Evolutionary conservation across 306 rosid genomes (phyloP).

Genomic region (Neltuma alba): DNA sequence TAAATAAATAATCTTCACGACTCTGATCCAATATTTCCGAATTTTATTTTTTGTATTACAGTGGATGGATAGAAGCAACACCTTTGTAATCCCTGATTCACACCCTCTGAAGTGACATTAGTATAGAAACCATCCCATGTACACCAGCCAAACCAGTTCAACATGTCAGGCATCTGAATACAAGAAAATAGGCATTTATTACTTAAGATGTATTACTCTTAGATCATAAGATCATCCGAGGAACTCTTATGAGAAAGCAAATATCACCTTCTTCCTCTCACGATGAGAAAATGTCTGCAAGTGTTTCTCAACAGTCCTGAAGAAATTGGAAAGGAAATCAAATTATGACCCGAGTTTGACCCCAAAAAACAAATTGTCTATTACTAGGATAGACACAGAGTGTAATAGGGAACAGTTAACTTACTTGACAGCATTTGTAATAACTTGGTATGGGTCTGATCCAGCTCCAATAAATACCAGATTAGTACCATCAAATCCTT

Average conservation of each 20-base stretch:
- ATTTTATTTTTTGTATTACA: background rate
- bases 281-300: slow-evolving; percentile 67
- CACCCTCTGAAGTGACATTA: slow-evolving; percentile 74
- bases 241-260: background rate
- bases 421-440: slow-evolving; percentile 83
- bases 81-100: slow-evolving; percentile 66
- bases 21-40: background rate
- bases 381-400: too few species aligned
- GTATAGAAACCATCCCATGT: slow-evolving; percentile 84
- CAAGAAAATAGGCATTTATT: background rate
- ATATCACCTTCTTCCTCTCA: slow-evolving; percentile 64
- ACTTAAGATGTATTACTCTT: background rate
- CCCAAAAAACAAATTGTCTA: background rate
- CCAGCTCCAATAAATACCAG: slow-evolving; percentile 79
- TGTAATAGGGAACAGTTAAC: too few species aligned
- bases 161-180: slow-evolving; percentile 57
- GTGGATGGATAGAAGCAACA: slow-evolving; percentile 12
- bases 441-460: slow-evolving; percentile 83
- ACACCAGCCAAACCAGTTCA: slow-evolving; percentile 84
- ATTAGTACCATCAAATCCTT: slow-evolving; percentile 79
- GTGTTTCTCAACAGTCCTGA: slow-evolving; percentile 43
- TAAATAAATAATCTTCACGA: background rate
- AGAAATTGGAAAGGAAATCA: slow-evolving; percentile 16
- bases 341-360: background rate
- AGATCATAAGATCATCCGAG: background rate